phyloP scores from a whole-genome alignment of 176 grass and related monocot species.

The Saccharum spontaneum region DNA sequence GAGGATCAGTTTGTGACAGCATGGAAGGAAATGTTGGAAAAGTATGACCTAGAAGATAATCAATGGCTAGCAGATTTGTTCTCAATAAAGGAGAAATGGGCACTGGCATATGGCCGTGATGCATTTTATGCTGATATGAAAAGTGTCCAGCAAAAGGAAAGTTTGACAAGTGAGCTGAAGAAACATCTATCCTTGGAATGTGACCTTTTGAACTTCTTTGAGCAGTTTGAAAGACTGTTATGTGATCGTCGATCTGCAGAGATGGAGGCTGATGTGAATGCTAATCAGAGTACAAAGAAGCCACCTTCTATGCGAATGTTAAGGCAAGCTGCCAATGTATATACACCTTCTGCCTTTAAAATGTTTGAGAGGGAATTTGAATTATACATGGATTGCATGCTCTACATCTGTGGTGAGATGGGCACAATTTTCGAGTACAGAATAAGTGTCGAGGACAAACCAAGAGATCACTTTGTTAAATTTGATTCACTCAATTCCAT shows the following conservation, averaged over 20 bases:
- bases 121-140: conserved; percentile 90
- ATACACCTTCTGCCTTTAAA: conserved; percentile 89
- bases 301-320: conserved; percentile 86
- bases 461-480: conserved; percentile 79
- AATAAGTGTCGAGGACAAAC: conserved; percentile 59
- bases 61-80: conserved; percentile 74
- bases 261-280: conserved; percentile 65
- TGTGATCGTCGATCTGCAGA: conserved; percentile 62
- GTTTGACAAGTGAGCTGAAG: conserved; percentile 59
- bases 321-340: conserved; percentile 76
- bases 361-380: conserved; percentile 99
- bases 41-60: conserved; percentile 86
- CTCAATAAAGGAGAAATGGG: conserved; percentile 80
- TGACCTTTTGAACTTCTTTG: conserved; percentile 72
- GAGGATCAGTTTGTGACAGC: conserved; percentile 69
- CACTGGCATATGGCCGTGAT: conserved; percentile 67
- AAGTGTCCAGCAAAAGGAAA: conserved; percentile 85
- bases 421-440: conserved; percentile 73
- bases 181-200: conserved; percentile 57
- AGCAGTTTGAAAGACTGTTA: conserved; percentile 70
- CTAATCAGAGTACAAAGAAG: conserved; percentile 64
- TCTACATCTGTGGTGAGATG: conserved; percentile 68
- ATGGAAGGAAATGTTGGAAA: conserved; percentile 83
- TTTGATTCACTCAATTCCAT: conserved; percentile 72
- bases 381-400: conserved; percentile 92